These are phyloP conservation scores for Fusarium verticillioides DNA, from an alignment of 2,329 filamentous ascomycete genomes.

Conservation along the genomic window DNA sequence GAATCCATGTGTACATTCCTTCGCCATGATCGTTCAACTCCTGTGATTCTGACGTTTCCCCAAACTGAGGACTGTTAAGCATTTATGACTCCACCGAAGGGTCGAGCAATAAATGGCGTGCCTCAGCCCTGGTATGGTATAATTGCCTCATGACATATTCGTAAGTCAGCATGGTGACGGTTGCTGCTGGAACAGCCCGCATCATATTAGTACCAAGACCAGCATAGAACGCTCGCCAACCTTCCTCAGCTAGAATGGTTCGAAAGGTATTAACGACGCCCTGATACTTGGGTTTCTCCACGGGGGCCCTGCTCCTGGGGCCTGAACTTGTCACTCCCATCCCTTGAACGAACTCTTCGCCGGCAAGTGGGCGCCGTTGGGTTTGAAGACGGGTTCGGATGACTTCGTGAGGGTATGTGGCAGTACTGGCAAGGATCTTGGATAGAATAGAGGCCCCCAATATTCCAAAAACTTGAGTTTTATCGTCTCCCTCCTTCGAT, in stretches of 20 bases:
- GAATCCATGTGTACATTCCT: constrained; percentile 33
- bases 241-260: constrained; percentile 89
- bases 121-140: constrained; percentile 56
- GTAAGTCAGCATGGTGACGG: constrained; percentile 97
- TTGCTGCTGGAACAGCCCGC: constrained; percentile 91
- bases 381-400: constrained; percentile 94
- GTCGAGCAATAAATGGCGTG: constrained; percentile 43
- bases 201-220: constrained; percentile 98
- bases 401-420: constrained; percentile 97
- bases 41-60: constrained; percentile 7
- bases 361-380: constrained; percentile 77
- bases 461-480: constrained; percentile 82
- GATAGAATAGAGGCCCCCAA: constrained; percentile 90
- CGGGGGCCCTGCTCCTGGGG: constrained; percentile 43
- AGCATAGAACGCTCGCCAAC: constrained; percentile 96
- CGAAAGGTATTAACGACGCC: constrained; percentile 85
- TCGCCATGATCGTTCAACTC: constrained; percentile 18
- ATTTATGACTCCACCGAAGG: constrained; percentile 29
- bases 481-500: constrained; percentile 52
- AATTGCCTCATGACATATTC: constrained; percentile 76
- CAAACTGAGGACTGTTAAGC: constrained; percentile 1
- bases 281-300: constrained; percentile 68
- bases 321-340: constrained; percentile 56
- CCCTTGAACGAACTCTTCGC: constrained; percentile 63
- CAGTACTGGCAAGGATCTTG: constrained; percentile 92